Evolutionary conservation across 139 green algal species (phyloP).

Genomic region (Limnomonas spitsbergensis): DNA sequence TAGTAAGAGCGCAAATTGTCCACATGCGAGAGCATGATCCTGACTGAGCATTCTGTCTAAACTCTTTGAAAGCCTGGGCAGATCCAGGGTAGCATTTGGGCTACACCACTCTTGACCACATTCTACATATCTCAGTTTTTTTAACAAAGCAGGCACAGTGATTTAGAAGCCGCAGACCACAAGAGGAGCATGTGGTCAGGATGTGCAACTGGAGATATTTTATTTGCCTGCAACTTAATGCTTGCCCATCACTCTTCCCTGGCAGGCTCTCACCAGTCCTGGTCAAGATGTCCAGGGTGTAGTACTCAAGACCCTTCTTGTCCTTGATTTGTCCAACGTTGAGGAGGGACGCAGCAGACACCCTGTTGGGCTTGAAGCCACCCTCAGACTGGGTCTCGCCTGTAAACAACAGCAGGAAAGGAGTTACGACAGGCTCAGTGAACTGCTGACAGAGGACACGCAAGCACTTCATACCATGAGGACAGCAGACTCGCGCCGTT

Average conservation of each 20-base stretch:
- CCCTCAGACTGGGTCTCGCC: conserved; percentile 87
- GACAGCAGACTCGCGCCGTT: neutral
- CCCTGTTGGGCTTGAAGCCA: conserved; percentile 84
- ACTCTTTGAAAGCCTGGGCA: no score
- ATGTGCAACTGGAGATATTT: neutral
- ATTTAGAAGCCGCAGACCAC: neutral
- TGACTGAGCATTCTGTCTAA: neutral
- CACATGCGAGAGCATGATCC: no score
- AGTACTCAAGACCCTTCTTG: conserved; percentile 82
- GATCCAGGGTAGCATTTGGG: no score
- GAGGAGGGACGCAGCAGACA: conserved; percentile 80
- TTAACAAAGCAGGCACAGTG: neutral
- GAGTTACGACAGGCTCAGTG: no score
- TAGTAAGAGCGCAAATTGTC: neutral
- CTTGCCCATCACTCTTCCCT: neutral
- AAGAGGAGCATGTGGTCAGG: neutral
- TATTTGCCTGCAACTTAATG: neutral
- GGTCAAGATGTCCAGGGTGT: neutral
- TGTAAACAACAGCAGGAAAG: no score
- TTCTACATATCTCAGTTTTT: neutral
- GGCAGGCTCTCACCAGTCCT: neutral
- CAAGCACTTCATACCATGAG: neutral
- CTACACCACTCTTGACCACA: no score
- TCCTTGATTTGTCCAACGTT: conserved; percentile 69
- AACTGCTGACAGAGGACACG: neutral